A percentile compares a stretch with the other conserved stretches of the same genome.
These are phyloP conservation scores for Phaeolepiota aurea DNA, from an alignment of 768 basidiomycete genomes.

Conservation along the genomic window DNA sequence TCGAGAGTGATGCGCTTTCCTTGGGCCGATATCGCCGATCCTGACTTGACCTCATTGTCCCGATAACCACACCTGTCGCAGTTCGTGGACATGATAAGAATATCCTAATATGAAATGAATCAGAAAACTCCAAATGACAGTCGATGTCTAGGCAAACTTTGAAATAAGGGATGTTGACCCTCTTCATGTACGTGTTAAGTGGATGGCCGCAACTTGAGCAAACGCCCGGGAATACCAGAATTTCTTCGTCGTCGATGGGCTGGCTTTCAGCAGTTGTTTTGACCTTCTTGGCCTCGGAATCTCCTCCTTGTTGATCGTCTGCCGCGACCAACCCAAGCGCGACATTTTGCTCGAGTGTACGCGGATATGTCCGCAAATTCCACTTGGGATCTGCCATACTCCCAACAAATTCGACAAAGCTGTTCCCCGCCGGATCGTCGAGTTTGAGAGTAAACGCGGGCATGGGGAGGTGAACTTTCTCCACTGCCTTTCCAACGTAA, in stretches of 20 bases:
- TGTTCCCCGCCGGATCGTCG: constrained; percentile 93
- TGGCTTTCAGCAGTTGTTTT: constrained; percentile 14
- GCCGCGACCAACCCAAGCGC: constrained; percentile 61
- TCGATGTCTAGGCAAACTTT: constrained; percentile 44
- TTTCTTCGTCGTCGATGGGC: constrained; percentile 64
- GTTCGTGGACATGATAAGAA: constrained; percentile 97
- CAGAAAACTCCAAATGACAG: neutral
- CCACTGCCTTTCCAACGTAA: constrained; percentile 23
- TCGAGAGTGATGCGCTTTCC: constrained; percentile 85
- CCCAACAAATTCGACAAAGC: constrained; percentile 88
- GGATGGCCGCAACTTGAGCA: constrained; percentile 86
- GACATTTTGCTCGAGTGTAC: constrained; percentile 76
- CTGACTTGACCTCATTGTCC: constrained; percentile 97
- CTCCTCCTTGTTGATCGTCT: constrained; percentile 24
- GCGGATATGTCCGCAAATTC: constrained; percentile 75
- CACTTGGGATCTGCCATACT: constrained; percentile 90
- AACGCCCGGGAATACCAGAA: constrained; percentile 78
- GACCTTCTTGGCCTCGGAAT: constrained; percentile 7
- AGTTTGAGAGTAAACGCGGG: constrained; percentile 72
- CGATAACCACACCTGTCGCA: constrained; percentile 93
- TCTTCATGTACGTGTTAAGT: constrained; percentile 90
- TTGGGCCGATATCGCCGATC: constrained; percentile 77
- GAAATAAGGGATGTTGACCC: constrained; percentile 94
- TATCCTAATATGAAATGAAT: constrained; percentile 49
- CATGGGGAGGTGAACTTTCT: constrained; percentile 43